phyloP scores from a whole-genome alignment of 2,329 filamentous ascomycete genomes.

The Aspergillus ustus region DNA sequence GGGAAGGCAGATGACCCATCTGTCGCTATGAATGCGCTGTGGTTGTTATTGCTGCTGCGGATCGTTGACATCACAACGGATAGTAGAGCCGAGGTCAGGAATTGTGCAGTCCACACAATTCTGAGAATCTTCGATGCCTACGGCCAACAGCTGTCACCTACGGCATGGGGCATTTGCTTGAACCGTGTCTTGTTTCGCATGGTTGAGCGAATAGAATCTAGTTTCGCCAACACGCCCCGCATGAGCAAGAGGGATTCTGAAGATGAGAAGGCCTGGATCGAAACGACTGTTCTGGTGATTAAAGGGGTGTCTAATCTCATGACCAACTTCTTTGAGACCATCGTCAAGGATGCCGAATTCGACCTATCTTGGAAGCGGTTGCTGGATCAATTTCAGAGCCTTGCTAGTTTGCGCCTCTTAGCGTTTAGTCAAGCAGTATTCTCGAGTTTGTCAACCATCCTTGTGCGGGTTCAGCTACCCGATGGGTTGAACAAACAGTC shows the following conservation, averaged over 20 bases:
- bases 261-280: constrained; percentile 65
- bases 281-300: constrained; percentile 75
- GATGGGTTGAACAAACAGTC: constrained; percentile 52
- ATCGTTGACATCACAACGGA: constrained; percentile 48
- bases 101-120: constrained; percentile 83
- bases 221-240: constrained; percentile 34
- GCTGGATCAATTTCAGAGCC: constrained; percentile 67
- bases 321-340: constrained; percentile 74
- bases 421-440: constrained; percentile 74
- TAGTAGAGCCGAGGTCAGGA: constrained; percentile 44
- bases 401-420: constrained; percentile 68
- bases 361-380: constrained; percentile 76
- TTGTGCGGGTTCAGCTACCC: constrained; percentile 53
- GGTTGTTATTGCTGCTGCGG: constrained; percentile 42
- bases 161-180: constrained; percentile 83
- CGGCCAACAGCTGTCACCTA: constrained; percentile 75
- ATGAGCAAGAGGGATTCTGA: constrained; percentile 27
- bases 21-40: constrained; percentile 55
- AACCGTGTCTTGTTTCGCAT: constrained; percentile 80
- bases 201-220: constrained; percentile 69
- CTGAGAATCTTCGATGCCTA: constrained; percentile 92
- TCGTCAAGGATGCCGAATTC: constrained; percentile 70
- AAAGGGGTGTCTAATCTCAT: constrained; percentile 74
- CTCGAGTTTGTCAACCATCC: constrained; percentile 67
- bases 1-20: constrained; percentile 64